Evolutionary conservation across 352 stramenopile genomes (phyloP), one percentile per base, ranked within the genome.

Genomic region (Phytopythium litorale): DNA sequence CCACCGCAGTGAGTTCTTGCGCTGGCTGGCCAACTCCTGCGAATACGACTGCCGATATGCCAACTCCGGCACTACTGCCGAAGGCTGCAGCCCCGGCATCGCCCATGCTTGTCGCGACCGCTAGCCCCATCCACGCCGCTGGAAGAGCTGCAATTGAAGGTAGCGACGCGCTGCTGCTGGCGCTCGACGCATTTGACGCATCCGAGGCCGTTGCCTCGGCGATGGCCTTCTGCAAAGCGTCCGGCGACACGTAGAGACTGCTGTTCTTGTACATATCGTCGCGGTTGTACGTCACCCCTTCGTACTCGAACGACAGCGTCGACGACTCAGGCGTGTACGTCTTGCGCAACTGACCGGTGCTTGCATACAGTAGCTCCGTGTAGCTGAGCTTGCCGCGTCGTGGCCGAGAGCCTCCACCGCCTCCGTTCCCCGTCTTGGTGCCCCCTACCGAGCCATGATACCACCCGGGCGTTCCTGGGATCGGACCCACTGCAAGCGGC

Each of bases 261-360:
- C 86, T 95, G 13, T 78, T 62, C 43, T 85, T 87, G 65, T 95
- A 95, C 65, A 91, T 83, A 30, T 84, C 84, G 57, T 95, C 86
- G 40, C 86, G 79, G 12, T 88, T 62, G 42, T 92, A 93, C 33
- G 73, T 79, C 6, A 66, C 65, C 12, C 81, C 83, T 65, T 88
- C 80, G 60, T 87, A 87, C 53, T 94, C 84, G 54, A 94, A 94
- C 16, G 76, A 84, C 0, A 88, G 60, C 21, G 81, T 92, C 19
- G 83, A 92, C 19, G 83, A 92, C 56, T 94, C 86, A 0, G 64
- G 64, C 4, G 86, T 94, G 63, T 92, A 94, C 35, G 81, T 85
- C 63, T 95, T 95, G 21, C 84, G 80, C 19, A 95, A 54, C 25
- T 94, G 86, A 1, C 86, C 86, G 1, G 85, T 93, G 50, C 81